Percentiles rank a stretch among this genome's conserved stretches.
Conservation (phyloP, 2,329 filamentous ascomycete species). For the Orbilia oligospora region DNA sequence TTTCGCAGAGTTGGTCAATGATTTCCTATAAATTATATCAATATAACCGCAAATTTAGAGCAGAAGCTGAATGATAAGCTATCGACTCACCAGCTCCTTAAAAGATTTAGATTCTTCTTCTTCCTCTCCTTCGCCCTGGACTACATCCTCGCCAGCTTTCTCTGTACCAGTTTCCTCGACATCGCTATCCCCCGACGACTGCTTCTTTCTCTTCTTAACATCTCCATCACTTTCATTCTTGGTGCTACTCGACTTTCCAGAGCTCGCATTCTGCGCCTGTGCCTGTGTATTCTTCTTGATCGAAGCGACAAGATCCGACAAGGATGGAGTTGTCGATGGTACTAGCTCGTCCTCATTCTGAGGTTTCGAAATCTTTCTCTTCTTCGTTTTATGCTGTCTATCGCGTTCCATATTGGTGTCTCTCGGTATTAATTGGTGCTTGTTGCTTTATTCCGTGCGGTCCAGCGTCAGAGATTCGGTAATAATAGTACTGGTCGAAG, state of each 20-base stretch:
- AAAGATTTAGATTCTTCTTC: constrained; percentile 68
- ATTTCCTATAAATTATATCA: constrained; percentile 74
- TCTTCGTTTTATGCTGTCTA: constrained; percentile 57
- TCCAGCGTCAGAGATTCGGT: not conserved
- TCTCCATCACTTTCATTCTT: constrained; percentile 34
- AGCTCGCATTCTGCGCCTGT: constrained; percentile 10
- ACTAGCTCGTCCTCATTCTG: constrained; percentile 41
- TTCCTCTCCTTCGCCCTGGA: constrained; percentile 1
- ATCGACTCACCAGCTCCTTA: constrained; percentile 68
- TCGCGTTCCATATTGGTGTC: constrained; percentile 48
- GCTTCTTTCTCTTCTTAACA: constrained; percentile 60
- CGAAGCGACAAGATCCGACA: constrained; percentile 53
- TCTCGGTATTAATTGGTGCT: not conserved
- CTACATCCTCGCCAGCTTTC: not conserved
- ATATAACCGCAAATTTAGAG: constrained; percentile 10
- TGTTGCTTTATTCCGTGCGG: too few relatives aligned
- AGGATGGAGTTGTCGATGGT: constrained; percentile 39
- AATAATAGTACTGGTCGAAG: not conserved
- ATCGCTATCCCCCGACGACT: constrained; percentile 37
- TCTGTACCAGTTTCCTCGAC: not conserved
- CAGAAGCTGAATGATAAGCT: constrained; percentile 40
- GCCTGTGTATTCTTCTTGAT: constrained; percentile 61
- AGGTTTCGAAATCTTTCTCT: constrained; percentile 52
- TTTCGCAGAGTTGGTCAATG: constrained; percentile 88
- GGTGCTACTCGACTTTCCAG: constrained; percentile 1